phyloP scores from a whole-genome alignment of 2,329 filamentous ascomycete species.

The Clonostachys sp. region DNA sequence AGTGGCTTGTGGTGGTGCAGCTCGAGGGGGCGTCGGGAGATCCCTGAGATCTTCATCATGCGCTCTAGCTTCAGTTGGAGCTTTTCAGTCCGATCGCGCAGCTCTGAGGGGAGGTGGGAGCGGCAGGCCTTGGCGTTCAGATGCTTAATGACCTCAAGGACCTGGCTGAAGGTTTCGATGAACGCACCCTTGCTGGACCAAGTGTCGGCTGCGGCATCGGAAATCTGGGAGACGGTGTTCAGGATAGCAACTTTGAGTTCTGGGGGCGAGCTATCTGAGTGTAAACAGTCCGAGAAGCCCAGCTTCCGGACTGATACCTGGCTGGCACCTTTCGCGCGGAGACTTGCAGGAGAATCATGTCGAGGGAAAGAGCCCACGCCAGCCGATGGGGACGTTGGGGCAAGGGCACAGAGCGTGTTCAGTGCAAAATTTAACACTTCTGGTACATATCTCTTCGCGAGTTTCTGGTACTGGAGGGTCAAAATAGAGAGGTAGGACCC shows the following conservation, averaged over 20 bases:
- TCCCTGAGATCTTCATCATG: slow-evolving; percentile 56
- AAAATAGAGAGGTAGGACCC: slow-evolving; percentile 79
- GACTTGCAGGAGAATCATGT: slow-evolving; percentile 46
- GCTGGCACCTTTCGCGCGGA: slow-evolving; percentile 37
- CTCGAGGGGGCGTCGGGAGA: slow-evolving; percentile 71
- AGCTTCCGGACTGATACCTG: slow-evolving; percentile 46
- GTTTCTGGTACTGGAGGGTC: slow-evolving; percentile 73
- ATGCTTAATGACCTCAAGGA: slow-evolving; percentile 52
- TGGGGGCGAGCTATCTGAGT: slow-evolving; percentile 18
- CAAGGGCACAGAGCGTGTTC: slow-evolving; percentile 66
- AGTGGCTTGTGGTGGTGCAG: slow-evolving; percentile 87
- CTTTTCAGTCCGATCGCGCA: slow-evolving; percentile 35
- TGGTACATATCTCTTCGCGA: slow-evolving; percentile 84
- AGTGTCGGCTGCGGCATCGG: slow-evolving; percentile 63
- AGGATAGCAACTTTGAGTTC: slow-evolving; percentile 54
- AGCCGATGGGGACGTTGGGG: slow-evolving; percentile 43
- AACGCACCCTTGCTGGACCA: slow-evolving; percentile 75
- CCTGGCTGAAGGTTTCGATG: slow-evolving; percentile 71
- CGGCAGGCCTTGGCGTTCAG: slow-evolving; percentile 50
- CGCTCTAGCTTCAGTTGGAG: slow-evolving; percentile 39
- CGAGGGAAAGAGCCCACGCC: slow-evolving; percentile 55
- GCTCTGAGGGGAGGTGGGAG: slow-evolving; percentile 39
- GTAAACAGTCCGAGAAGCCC: slow-evolving; percentile 52
- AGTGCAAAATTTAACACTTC: slow-evolving; percentile 80
- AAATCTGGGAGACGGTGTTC: slow-evolving; percentile 57